Evolutionary conservation across 164 flowering plant species (phyloP), one percentile per base, ranked within the genome.

Genomic region (Vitis cinerea): DNA sequence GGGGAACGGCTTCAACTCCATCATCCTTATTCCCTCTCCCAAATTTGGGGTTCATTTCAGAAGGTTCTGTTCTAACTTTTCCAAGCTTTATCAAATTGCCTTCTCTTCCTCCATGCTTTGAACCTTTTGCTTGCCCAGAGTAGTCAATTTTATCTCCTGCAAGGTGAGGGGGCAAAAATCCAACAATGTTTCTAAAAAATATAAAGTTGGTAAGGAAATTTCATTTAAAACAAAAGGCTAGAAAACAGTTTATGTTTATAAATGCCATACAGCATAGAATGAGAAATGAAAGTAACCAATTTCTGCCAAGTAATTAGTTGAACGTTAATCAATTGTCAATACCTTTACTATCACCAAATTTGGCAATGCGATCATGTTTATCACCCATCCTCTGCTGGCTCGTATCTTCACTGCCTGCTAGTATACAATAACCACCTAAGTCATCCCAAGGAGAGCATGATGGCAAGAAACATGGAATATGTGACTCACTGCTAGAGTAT

Each of bases 11-110:
- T 67, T 73, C 88, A 63, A 50, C 49, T 23, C 71, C 85, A 68
- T 75, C 88, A 47, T 51, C 64, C 51, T 37, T 48, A 53, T 67
- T 77, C 57, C 77, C 82, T 70, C 73, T 66, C n/a, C 73, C 71
- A 70, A 50, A 55, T 70, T 77, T 81, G 61, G 77, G 58, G 56
- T 81, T 82, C 2, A 58, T 8, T 29, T 78, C 87, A 61, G 89
- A 72, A 78, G 50, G 64, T 56, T 83, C 87, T n/a, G 84, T 53
- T 53, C 71, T 83, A 44, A 71, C 65, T 73, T 83, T 90, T 51
- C 86, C 89, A 48, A 87, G 66, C 76, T 85, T 92, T 66, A 83
- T 71, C 54, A 78, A 70, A 75, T 78, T 80, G 37, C 84, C 72
- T 65, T 82, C 93, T 65, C 77, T 86, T 27, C 75, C 83, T 60